These are phyloP conservation scores for Psilocybe sp. DNA, from an alignment of 768 basidiomycete genomes.

Conservation along the genomic window DNA sequence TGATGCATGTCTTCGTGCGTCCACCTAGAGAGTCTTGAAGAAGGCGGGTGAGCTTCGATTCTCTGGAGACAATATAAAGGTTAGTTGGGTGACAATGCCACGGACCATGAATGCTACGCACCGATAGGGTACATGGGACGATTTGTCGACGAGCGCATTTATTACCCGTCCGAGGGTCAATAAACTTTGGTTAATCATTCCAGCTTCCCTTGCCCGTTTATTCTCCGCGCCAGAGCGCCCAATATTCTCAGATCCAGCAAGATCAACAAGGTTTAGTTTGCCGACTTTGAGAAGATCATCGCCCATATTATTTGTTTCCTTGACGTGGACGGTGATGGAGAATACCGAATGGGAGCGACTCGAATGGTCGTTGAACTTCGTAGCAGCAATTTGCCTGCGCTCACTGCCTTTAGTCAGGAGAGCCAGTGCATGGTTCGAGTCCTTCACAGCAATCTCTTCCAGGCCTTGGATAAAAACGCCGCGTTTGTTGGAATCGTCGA, in stretches of 20 bases:
- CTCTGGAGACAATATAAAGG: slow-evolving; percentile 40
- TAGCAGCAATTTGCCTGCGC: slow-evolving; percentile 89
- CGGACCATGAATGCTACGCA: slow-evolving; percentile 25
- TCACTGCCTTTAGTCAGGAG: slow-evolving; percentile 88
- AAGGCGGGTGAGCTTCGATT: slow-evolving; percentile 95
- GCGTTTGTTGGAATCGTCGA: slow-evolving; percentile 85
- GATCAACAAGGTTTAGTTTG: slow-evolving; percentile 94
- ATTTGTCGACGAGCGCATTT: slow-evolving; percentile 90
- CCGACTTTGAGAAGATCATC: slow-evolving; percentile 92
- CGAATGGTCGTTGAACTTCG: slow-evolving; percentile 97
- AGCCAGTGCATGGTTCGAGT: slow-evolving; percentile 77
- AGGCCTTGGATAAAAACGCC: slow-evolving; percentile 94
- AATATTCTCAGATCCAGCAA: slow-evolving; percentile 97
- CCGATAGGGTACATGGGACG: slow-evolving; percentile 93
- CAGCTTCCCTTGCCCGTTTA: slow-evolving; percentile 92
- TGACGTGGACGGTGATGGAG: slow-evolving; percentile 91
- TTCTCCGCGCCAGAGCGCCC: slow-evolving; percentile 94
- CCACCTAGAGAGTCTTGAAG: slow-evolving; percentile 99
- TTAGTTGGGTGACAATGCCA: neutral
- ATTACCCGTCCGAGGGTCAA: slow-evolving; percentile 97
- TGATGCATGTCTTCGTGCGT: slow-evolving; percentile 94
- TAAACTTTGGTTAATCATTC: slow-evolving; percentile 97
- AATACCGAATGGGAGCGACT: slow-evolving; percentile 98
- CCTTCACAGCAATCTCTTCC: slow-evolving; percentile 84
- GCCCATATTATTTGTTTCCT: slow-evolving; percentile 72